Conservation (phyloP, 306 rosid species). For the Pueraria montana region DNA sequence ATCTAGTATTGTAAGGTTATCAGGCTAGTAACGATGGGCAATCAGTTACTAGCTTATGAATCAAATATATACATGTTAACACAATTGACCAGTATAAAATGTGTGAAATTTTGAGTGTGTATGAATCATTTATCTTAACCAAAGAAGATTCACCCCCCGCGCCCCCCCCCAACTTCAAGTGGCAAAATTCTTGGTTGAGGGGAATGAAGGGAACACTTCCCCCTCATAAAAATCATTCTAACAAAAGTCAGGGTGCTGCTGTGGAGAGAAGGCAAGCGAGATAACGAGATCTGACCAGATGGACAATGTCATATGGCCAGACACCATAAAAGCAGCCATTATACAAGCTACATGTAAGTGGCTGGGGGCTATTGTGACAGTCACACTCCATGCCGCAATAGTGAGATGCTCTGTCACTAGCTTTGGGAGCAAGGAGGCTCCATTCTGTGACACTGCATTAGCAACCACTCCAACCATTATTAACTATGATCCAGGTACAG, state of each 20-base stretch:
- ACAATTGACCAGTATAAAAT: no score
- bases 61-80: no score
- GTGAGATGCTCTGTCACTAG: not conserved
- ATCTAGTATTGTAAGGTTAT: not conserved
- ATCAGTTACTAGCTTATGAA: no score
- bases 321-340: not conserved
- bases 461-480: constrained; percentile 3
- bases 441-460: not conserved
- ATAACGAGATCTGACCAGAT: not conserved
- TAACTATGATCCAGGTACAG: constrained; percentile 16
- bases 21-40: not conserved
- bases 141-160: no score
- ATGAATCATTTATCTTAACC: no score
- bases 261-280: not conserved
- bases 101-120: no score
- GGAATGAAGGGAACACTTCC: no score
- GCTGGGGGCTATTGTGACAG: not conserved
- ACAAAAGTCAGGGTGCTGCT: no score
- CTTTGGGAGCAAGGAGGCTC: constrained; percentile 11
- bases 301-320: not conserved
- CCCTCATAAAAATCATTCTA: no score
- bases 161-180: no score
- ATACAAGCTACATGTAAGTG: not conserved
- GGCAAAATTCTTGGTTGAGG: no score
- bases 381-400: not conserved